Evolutionary conservation across 2,329 filamentous ascomycete genomes (phyloP).

Genomic region (Penicillium griseofulvum): DNA sequence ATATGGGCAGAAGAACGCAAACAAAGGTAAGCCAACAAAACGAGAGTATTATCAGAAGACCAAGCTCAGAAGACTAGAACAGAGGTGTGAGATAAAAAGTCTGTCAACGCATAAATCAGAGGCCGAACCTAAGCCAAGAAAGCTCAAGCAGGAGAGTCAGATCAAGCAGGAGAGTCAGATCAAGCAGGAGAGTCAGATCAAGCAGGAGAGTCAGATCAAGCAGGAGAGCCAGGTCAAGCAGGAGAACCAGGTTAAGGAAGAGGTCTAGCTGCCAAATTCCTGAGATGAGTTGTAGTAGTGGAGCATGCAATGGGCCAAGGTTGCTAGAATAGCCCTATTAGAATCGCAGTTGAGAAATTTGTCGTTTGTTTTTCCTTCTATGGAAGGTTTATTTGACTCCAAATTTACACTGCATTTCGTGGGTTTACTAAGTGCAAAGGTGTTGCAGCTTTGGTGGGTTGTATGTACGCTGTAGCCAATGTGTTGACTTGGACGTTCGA

Average conservation of each 20-base stretch:
- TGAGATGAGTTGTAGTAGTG: not conserved
- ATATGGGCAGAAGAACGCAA: not conserved
- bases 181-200: not conserved
- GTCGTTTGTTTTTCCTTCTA: not conserved
- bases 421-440: not conserved
- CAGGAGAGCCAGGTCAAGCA: not conserved
- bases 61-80: not conserved
- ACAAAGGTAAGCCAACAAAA: fast-evolving
- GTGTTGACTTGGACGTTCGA: not conserved
- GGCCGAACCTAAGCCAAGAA: not conserved
- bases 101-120: too few relatives aligned
- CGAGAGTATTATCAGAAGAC: not conserved
- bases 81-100: not conserved
- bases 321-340: too few relatives aligned
- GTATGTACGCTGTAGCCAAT: not conserved
- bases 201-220: not conserved
- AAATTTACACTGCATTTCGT: not conserved
- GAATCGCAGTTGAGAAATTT: too few relatives aligned
- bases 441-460: not conserved
- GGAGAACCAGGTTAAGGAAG: not conserved
- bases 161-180: not conserved
- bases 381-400: not conserved
- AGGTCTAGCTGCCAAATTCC: not conserved
- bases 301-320: not conserved
- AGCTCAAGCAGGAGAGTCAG: not conserved